Conservation (phyloP, 129 eudicot species). For the Centaurea solstitialis region DNA sequence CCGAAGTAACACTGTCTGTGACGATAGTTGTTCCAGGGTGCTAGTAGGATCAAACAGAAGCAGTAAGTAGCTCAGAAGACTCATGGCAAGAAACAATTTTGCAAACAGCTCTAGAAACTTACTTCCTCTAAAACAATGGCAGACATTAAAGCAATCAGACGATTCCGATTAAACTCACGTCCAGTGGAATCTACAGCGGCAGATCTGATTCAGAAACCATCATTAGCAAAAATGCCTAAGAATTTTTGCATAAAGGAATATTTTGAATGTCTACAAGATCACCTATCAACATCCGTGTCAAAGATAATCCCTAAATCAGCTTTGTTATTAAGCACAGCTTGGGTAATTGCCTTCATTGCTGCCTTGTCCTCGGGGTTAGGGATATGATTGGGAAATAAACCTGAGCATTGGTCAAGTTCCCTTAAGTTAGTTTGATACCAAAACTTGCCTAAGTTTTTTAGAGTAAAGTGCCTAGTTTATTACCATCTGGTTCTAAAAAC, state of each 20-base stretch:
- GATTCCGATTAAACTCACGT: conserved; percentile 86
- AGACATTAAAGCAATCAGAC: conserved; percentile 90
- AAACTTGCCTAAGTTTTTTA: not conserved
- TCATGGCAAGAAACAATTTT: conserved; percentile 1
- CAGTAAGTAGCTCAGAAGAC: conserved; percentile 21
- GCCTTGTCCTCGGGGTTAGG: conserved; percentile 98
- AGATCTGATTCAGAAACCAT: conserved; percentile 56
- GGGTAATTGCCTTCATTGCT: conserved; percentile 94
- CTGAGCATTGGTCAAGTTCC: conserved; percentile 34
- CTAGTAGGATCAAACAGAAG: conserved; percentile 43
- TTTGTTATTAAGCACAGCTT: conserved; percentile 81
- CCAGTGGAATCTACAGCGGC: conserved; percentile 99
- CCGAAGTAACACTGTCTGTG: conserved; percentile 98
- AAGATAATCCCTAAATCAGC: conserved; percentile 98
- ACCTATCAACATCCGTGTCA: conserved; percentile 99
- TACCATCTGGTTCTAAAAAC: conserved; percentile 98
- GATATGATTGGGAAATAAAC: conserved; percentile 96
- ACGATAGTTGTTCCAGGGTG: conserved; percentile 98
- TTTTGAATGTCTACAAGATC: conserved; percentile 13
- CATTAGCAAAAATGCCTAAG: conserved; percentile 13
- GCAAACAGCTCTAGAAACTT: conserved; percentile 24
- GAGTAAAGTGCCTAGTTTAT: not conserved
- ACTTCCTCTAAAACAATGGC: conserved; percentile 97
- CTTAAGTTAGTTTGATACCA: not conserved
- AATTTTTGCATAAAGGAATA: not conserved